Evolutionary conservation across 2,329 filamentous ascomycete species (phyloP), one percentile per base, ranked within the genome.

Genomic region (Sphaceloma murrayae): DNA sequence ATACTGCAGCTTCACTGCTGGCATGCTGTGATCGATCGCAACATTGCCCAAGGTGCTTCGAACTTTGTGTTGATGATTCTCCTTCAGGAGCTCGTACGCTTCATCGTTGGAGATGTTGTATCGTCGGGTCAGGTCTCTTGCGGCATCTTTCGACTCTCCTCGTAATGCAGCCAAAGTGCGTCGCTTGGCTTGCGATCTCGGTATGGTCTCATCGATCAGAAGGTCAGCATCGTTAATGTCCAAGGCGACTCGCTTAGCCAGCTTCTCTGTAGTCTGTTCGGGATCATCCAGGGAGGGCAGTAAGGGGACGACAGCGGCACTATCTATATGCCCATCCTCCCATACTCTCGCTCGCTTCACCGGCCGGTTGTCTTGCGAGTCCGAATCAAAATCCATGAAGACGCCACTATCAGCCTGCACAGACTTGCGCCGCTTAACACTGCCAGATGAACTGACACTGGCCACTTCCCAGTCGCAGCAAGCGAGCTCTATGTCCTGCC

Each of bases 51-150:
- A 76, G 1, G 86, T 94, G 43, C 87, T 91, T 53, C 91, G 80
- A 49, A 98, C 85, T 64, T 94, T 96, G 71, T 85, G 87, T 65
- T 94, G 86, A 58, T 94, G 88, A 58, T 95, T 96, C 62, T 94
- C 87, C 64, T 96, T 96, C 33, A 98, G 75, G 48, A 87, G 78
- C 58, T 96, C 88, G 61, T 98, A 98, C 1, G 88, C 88, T 48
- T 91, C 83, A 57, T 98, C 91, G 51, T 96, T 96, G 21, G 88
- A 94, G 47, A 93, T 84, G 59, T 96, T 96, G 71, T 94, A 98
- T 31, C 89, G 80, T 53, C 82, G 77, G 27, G 77, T 77, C 26
- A 94, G 73, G 46, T 85, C 79, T 45, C 81, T 82, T 2, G 80
- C 78, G 40, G 78, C 81, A 11, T 79, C 77, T 46, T 77, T 81